Conservation (phyloP, 2,329 filamentous ascomycete species). For the Clonostachys chloroleuca region DNA sequence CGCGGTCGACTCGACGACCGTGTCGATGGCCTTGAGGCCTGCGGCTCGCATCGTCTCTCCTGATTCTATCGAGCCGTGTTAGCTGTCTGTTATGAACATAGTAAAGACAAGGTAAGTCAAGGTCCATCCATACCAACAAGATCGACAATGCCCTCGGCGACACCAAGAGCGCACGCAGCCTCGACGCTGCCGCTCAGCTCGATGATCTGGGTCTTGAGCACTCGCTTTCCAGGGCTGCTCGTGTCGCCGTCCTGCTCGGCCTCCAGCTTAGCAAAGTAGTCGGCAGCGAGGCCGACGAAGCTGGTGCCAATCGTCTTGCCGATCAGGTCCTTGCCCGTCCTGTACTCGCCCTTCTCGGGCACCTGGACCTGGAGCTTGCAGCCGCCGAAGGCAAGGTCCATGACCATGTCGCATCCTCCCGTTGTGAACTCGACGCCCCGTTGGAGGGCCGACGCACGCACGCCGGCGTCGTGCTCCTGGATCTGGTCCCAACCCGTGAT, state of each 20-base stretch:
- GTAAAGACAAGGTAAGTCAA: too few relatives aligned
- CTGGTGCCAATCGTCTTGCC: conserved; percentile 94
- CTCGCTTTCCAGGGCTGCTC: conserved; percentile 39
- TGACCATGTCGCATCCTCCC: conserved; percentile 73
- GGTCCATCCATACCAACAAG: conserved; percentile 72
- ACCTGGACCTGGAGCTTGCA: conserved; percentile 98
- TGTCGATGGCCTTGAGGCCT: conserved; percentile 89
- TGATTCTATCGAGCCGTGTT: conserved; percentile 59
- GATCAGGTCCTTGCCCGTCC: conserved; percentile 69
- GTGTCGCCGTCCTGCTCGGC: conserved; percentile 34
- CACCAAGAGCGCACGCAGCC: conserved; percentile 89
- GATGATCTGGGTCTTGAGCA: conserved; percentile 82
- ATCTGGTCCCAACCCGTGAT: conserved; percentile 95
- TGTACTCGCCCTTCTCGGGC: conserved; percentile 74
- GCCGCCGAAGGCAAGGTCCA: conserved; percentile 85
- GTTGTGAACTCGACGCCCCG: conserved; percentile 36
- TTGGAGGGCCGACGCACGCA: conserved; percentile 42
- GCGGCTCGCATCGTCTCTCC: conserved; percentile 98
- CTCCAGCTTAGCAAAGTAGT: conserved; percentile 82
- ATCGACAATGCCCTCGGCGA: conserved; percentile 96
- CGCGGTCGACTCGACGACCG: conserved; percentile 81
- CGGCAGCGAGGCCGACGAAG: conserved; percentile 78
- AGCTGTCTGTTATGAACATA: neutral
- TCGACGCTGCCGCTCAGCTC: conserved; percentile 96
- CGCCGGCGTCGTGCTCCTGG: conserved; percentile 75